Evolutionary conservation across 495 filamentous ascomycete species (phyloP).

Genomic region (Durotheca rogersii): DNA sequence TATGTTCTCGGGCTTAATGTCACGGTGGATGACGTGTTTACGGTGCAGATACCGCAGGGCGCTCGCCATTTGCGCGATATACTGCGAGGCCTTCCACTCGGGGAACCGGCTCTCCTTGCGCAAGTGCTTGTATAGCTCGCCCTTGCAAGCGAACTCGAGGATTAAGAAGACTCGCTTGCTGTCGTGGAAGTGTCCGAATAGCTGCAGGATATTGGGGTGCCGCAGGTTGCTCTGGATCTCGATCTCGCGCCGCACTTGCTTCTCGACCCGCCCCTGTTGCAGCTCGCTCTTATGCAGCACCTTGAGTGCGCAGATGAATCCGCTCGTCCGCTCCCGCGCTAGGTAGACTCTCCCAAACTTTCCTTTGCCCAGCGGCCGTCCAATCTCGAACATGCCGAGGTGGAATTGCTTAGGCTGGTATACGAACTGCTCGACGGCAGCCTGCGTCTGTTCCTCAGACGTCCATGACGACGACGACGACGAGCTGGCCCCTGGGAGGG

Average conservation of each 20-base stretch:
- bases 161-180: constrained; percentile 94
- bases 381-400: constrained; percentile 98
- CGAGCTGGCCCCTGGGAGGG: constrained; percentile 38
- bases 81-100: constrained; percentile 94
- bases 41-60: constrained; percentile 90
- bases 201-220: constrained; percentile 91
- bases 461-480: constrained; percentile 47
- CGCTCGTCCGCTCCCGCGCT: constrained; percentile 81
- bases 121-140: constrained; percentile 96
- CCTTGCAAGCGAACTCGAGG: constrained; percentile 91
- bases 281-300: constrained; percentile 94
- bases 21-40: constrained; percentile 97
- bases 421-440: constrained; percentile 61
- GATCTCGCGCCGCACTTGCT: constrained; percentile 94
- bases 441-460: constrained; percentile 55
- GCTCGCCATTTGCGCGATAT: constrained; percentile 97
- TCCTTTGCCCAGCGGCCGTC: constrained; percentile 91
- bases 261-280: constrained; percentile 85
- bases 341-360: constrained; percentile 98
- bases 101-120: constrained; percentile 84
- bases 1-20: constrained; percentile 99
- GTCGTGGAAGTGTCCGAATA: constrained; percentile 97
- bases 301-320: constrained; percentile 95
- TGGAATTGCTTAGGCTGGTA: constrained; percentile 72
- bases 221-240: constrained; percentile 96